Percentiles rank a stretch among this genome's conserved stretches.
phyloP scores from a whole-genome alignment of 305 asterid species.

The Lippia alba region DNA sequence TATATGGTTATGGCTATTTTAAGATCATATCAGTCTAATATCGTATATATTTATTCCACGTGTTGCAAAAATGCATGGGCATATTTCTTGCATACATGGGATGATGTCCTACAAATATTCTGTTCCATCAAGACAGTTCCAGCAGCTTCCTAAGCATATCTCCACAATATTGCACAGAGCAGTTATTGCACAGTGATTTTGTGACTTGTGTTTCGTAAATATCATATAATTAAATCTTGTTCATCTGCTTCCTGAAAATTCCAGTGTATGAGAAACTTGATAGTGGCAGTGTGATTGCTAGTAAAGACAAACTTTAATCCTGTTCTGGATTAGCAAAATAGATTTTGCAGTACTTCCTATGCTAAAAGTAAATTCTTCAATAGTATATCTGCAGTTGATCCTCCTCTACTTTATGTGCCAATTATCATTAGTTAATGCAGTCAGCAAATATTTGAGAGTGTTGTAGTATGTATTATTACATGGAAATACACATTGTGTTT shows the following conservation, averaged over 20 bases:
- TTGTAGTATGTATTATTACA: neutral
- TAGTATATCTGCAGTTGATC: neutral
- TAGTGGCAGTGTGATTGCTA: neutral
- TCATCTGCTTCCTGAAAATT: neutral
- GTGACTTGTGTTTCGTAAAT: neutral
- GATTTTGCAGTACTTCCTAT: neutral
- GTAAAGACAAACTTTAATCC: neutral
- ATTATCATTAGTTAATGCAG: neutral
- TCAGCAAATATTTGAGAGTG: neutral
- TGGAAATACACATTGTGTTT: neutral
- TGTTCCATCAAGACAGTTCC: slow-evolving; percentile 2
- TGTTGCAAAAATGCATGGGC: neutral
- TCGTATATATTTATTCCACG: neutral
- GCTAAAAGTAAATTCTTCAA: neutral
- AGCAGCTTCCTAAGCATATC: neutral
- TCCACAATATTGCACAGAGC: neutral
- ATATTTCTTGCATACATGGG: neutral
- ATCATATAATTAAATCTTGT: neutral
- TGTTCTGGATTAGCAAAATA: neutral
- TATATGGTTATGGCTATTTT: neutral
- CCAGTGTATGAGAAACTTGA: neutral
- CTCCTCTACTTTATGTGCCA: neutral
- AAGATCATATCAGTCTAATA: neutral
- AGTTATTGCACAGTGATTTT: neutral
- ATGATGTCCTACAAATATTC: neutral